phyloP scores from a whole-genome alignment of 2,329 filamentous ascomycete species.

The Diplocarpon mali region DNA sequence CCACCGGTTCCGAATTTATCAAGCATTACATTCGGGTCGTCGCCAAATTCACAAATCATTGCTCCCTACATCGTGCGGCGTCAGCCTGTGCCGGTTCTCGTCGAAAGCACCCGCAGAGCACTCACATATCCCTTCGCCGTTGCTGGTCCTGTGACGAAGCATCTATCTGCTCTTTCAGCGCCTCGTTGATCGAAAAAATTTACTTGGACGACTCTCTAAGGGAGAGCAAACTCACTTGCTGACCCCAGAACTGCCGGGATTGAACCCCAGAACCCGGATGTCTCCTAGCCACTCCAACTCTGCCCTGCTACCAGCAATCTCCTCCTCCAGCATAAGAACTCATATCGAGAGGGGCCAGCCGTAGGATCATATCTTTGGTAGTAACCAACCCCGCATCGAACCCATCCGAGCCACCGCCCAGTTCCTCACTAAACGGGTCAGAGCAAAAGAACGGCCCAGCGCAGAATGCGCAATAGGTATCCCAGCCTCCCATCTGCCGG shows the following conservation, averaged over 20 bases:
- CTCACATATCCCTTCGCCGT: constrained; percentile 4
- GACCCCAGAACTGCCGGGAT: constrained; percentile 9
- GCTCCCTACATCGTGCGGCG: constrained; percentile 2
- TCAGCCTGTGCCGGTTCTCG: not conserved
- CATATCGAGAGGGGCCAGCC: not conserved
- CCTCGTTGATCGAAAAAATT: too few species aligned
- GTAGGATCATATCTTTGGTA: constrained; percentile 2
- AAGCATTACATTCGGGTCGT: constrained; percentile 11
- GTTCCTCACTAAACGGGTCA: constrained; percentile 3
- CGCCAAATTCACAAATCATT: constrained; percentile 2
- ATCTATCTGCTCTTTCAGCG: too few species aligned
- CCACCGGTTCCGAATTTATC: not conserved
- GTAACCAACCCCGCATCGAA: constrained; percentile 6
- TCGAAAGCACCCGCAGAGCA: too few species aligned
- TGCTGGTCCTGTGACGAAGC: constrained; percentile 10
- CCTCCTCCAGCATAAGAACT: not conserved
- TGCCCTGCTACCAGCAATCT: not conserved
- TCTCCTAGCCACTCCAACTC: constrained; percentile 10
- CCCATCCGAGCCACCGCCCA: not conserved
- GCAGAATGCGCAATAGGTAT: constrained; percentile 12
- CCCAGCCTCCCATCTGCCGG: constrained; percentile 9
- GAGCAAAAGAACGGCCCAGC: constrained; percentile 4
- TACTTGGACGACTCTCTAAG: too few species aligned
- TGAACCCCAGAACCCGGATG: constrained; percentile 7
- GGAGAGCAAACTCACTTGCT: constrained; percentile 6